Percentiles rank a stretch among this genome's conserved stretches.
Conservation (phyloP, 2,329 filamentous ascomycete genomes). For the Chaetoscypha palmicola region DNA sequence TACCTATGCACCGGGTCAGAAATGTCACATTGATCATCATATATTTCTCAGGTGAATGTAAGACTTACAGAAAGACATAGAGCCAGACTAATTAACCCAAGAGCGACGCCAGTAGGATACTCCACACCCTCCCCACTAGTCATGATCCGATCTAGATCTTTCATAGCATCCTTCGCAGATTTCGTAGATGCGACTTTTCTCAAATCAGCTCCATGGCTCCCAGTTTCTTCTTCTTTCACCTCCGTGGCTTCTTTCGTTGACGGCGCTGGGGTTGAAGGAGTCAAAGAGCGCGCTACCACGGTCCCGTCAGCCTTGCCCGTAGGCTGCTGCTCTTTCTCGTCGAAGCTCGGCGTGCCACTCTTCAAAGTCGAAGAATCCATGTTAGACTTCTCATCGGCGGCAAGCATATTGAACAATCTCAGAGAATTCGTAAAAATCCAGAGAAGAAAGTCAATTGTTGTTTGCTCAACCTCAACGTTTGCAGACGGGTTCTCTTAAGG, state of each 20-base stretch:
- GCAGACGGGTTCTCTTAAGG: too few species aligned
- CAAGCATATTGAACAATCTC: background rate
- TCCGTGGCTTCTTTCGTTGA: conserved; percentile 1
- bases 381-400: background rate
- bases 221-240: background rate
- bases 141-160: conserved; percentile 22
- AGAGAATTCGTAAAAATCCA: too few species aligned
- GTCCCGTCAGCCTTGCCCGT: conserved; percentile 7
- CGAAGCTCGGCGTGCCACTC: conserved; percentile 11
- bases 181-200: conserved; percentile 1
- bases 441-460: too few species aligned
- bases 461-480: too few species aligned
- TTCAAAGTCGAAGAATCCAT: conserved; percentile 12
- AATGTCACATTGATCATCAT: too few species aligned
- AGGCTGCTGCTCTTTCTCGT: conserved; percentile 19
- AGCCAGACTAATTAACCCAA: conserved; percentile 24
- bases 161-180: conserved; percentile 10
- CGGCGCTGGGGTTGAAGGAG: conserved; percentile 9
- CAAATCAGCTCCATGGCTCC: background rate
- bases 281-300: background rate
- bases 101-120: conserved; percentile 28
- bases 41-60: too few species aligned
- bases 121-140: conserved; percentile 26
- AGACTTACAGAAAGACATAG: conserved; percentile 24
- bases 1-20: too few species aligned